Evolutionary conservation across 768 basidiomycete genomes (phyloP).

Genomic region (Pleurotus citrinopileatus): DNA sequence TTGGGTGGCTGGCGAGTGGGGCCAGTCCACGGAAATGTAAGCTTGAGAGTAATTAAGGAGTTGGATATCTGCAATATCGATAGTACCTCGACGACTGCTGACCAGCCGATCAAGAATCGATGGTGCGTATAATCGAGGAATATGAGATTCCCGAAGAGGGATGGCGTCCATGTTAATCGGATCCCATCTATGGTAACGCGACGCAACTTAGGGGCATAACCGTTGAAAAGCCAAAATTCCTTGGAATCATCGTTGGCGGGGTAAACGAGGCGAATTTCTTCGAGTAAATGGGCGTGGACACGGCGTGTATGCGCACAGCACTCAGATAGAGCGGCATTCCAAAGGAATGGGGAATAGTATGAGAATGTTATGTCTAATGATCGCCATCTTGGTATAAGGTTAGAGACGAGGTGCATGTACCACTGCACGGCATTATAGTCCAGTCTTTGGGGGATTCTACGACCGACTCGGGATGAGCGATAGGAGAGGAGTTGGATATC

Average conservation of each 20-base stretch:
- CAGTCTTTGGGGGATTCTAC: constrained; percentile 25
- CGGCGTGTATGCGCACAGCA: constrained; percentile 37
- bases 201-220: constrained; percentile 53
- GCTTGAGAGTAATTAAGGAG: constrained; percentile 48
- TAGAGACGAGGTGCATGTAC: constrained; percentile 56
- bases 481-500: constrained; percentile 51
- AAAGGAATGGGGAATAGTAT: constrained; percentile 60
- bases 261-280: constrained; percentile 56
- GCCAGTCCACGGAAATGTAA: constrained; percentile 49
- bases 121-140: constrained; percentile 73
- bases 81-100: constrained; percentile 56
- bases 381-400: constrained; percentile 54
- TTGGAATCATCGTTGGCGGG: constrained; percentile 68
- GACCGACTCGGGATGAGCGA: constrained; percentile 22
- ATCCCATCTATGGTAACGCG: constrained; percentile 62
- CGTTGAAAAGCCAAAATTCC: constrained; percentile 63
- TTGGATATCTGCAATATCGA: constrained; percentile 54
- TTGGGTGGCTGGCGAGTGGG: constrained; percentile 19
- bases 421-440: constrained; percentile 50
- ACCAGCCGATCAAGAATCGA: constrained; percentile 56
- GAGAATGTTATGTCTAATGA: constrained; percentile 58
- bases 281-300: constrained; percentile 40
- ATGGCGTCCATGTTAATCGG: constrained; percentile 59
- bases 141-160: constrained; percentile 58
- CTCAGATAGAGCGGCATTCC: constrained; percentile 61